These are phyloP conservation scores for Solidago caesia DNA, from an alignment of 129 eudicot species.

Conservation along the genomic window DNA sequence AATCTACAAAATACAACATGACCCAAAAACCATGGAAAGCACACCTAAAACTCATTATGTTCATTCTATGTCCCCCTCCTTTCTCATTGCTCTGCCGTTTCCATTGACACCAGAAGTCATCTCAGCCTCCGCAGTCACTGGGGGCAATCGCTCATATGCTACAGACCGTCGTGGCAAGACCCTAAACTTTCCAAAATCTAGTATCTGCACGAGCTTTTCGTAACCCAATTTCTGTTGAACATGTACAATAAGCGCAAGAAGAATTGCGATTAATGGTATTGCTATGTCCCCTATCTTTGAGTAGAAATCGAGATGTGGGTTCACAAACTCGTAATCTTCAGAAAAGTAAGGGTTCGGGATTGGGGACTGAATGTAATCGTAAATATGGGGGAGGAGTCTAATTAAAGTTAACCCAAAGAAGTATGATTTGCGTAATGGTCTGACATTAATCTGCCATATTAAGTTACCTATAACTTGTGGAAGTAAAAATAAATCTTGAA, in stretches of 20 bases:
- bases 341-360: constrained; percentile 73
- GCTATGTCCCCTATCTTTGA: constrained; percentile 70
- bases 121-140: constrained; percentile 88
- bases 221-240: constrained; percentile 72
- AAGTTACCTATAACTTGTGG: constrained; percentile 88
- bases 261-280: constrained; percentile 50
- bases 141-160: constrained; percentile 77
- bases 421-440: constrained; percentile 66
- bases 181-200: constrained; percentile 40
- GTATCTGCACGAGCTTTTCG: constrained; percentile 48
- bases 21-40: constrained; percentile 10
- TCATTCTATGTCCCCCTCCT: constrained; percentile 49
- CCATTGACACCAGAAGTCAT: constrained; percentile 56
- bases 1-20: constrained; percentile 10
- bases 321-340: constrained; percentile 79
- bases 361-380: constrained; percentile 49
- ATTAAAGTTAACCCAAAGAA: constrained; percentile 70
- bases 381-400: constrained; percentile 76
- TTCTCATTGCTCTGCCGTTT: constrained; percentile 21
- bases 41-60: constrained; percentile 9
- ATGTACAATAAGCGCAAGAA: constrained; percentile 53
- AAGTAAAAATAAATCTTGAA: constrained; percentile 86
- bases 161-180: constrained; percentile 52
- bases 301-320: constrained; percentile 61
- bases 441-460: constrained; percentile 61